phyloP scores from a whole-genome alignment of 768 basidiomycete species.

The Xerocomus spinulosus region DNA sequence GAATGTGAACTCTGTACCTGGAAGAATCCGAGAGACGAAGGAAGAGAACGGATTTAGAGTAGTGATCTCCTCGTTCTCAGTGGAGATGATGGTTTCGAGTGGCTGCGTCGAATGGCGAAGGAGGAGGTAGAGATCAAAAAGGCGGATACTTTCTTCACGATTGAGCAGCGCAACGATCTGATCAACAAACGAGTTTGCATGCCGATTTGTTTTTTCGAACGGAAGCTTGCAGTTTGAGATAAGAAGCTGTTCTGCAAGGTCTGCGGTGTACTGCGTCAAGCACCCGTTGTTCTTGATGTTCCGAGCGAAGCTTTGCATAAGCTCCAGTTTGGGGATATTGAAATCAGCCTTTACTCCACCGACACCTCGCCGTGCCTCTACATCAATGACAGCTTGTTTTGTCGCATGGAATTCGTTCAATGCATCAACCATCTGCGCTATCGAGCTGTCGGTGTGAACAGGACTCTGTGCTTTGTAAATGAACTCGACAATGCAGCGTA shows the following conservation, averaged over 20 bases:
- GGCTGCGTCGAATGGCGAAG: too few relatives aligned
- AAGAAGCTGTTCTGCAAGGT: conserved; percentile 33
- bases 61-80: too few relatives aligned
- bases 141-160: too few relatives aligned
- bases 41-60: too few relatives aligned
- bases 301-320: conserved; percentile 8
- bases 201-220: too few relatives aligned
- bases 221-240: conserved; percentile 29
- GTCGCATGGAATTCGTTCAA: conserved; percentile 10
- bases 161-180: too few relatives aligned
- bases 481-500: background rate
- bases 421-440: conserved; percentile 2
- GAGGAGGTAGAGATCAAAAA: too few relatives aligned
- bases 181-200: too few relatives aligned
- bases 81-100: too few relatives aligned
- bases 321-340: conserved; percentile 20
- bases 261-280: conserved; percentile 33
- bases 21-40: too few relatives aligned
- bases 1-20: too few relatives aligned
- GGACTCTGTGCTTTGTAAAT: conserved; percentile 10
- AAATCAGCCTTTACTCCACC: conserved; percentile 12
- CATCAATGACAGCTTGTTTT: conserved; percentile 14
- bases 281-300: conserved; percentile 25
- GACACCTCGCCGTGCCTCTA: background rate
- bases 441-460: conserved; percentile 6